A percentile compares a stretch with the other conserved stretches of the same genome.
Evolutionary conservation across 306 rosid species (phyloP).

Genomic region (Lathyrus tuberosus): DNA sequence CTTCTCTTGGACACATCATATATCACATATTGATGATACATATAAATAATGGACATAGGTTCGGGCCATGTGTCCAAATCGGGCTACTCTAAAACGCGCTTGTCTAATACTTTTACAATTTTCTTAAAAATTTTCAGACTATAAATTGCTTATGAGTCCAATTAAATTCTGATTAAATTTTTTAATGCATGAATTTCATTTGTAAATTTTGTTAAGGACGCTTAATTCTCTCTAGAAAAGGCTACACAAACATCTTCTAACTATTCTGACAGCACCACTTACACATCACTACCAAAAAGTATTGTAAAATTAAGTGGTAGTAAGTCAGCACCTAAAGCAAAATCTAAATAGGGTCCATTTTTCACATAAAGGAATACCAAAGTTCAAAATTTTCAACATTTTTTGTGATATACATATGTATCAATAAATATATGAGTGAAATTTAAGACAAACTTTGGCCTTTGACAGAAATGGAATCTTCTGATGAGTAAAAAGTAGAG

Average conservation of each 20-base stretch:
- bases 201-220: background rate
- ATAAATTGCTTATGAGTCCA: too few species aligned
- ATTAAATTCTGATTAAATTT: background rate
- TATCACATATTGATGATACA: too few species aligned
- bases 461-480: conserved; percentile 6
- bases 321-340: conserved; percentile 37
- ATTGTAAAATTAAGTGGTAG: conserved; percentile 39
- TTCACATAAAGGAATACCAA: conserved; percentile 25
- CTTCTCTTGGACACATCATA: too few species aligned
- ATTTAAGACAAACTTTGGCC: background rate
- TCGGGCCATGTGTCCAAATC: too few species aligned
- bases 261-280: conserved; percentile 34
- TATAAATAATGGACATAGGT: too few species aligned
- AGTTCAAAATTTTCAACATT: background rate
- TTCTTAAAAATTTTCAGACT: too few species aligned
- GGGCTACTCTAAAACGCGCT: too few species aligned
- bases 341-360: conserved; percentile 40
- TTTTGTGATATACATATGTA: background rate
- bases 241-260: background rate
- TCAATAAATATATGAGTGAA: background rate
- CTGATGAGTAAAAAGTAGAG: background rate
- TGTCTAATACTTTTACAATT: too few species aligned
- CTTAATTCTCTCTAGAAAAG: background rate
- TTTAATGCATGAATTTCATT: background rate
- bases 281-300: conserved; percentile 34